A percentile compares a stretch with the other conserved stretches of the same genome.
These are phyloP conservation scores for Camellia sinensis DNA, from an alignment of 148 eudicot species.

Conservation along the genomic window DNA sequence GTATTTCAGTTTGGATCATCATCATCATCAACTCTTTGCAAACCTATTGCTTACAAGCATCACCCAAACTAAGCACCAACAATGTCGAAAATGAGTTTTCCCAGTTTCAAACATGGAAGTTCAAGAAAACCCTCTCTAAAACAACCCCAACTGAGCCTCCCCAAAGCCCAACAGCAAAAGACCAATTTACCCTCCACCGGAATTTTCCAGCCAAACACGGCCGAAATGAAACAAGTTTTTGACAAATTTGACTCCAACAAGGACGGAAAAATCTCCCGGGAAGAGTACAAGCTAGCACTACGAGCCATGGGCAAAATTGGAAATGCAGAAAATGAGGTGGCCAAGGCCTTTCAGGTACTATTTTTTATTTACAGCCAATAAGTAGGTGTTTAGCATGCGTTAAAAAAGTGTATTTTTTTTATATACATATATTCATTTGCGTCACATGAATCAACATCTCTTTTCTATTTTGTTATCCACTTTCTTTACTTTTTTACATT, in stretches of 20 bases:
- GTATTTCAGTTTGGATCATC: background rate
- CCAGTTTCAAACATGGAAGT: slow-evolving; percentile 18
- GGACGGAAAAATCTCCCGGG: slow-evolving; percentile 55
- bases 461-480: no score
- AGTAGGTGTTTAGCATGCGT: no score
- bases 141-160: background rate
- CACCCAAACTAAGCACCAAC: background rate
- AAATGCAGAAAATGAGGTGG: slow-evolving; percentile 18
- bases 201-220: slow-evolving; percentile 33
- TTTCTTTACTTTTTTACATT: no score
- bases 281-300: slow-evolving; percentile 47
- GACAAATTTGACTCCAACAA: slow-evolving; percentile 56
- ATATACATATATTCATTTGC: no score
- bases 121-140: slow-evolving; percentile 15
- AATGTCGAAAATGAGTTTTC: slow-evolving; percentile 38
- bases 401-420: no score
- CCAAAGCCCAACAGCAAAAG: slow-evolving; percentile 1
- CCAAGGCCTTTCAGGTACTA: slow-evolving; percentile 36
- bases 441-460: no score
- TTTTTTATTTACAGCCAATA: no score
- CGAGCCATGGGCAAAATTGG: slow-evolving; percentile 23
- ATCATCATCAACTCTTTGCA: background rate
- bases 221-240: slow-evolving; percentile 50
- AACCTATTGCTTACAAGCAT: background rate
- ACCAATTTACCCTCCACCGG: background rate